Percentiles rank a stretch among this genome's conserved stretches.
Conservation (phyloP, 163 green algal species). For the Chloroidium sp. region DNA sequence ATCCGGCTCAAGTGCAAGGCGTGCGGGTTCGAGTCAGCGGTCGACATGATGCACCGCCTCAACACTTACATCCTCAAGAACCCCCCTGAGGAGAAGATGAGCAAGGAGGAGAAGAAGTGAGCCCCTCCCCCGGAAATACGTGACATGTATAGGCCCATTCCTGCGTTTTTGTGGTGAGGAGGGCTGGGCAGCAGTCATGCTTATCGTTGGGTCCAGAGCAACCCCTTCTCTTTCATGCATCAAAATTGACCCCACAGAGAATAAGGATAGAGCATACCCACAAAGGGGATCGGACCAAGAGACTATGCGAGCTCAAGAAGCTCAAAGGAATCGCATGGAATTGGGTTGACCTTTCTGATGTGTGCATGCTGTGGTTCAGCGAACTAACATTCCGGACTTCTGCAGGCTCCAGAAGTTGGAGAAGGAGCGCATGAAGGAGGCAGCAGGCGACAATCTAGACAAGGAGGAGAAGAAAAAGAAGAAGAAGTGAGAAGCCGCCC, state of each 20-base stretch:
- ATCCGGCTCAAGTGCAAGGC: constrained; percentile 95
- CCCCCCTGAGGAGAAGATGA: constrained; percentile 86
- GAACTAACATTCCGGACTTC: not conserved
- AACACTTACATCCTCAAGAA: constrained; percentile 99
- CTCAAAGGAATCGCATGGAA: not conserved
- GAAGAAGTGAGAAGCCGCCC: constrained; percentile 38
- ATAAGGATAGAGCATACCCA: not conserved
- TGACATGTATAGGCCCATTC: not conserved
- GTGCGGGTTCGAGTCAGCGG: constrained; percentile 69
- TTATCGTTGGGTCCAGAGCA: not conserved
- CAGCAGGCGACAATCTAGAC: constrained; percentile 35
- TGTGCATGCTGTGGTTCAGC: not conserved
- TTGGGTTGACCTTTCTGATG: not conserved
- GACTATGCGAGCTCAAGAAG: not conserved
- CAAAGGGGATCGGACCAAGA: not conserved
- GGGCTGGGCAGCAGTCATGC: not conserved
- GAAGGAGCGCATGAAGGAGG: constrained; percentile 75
- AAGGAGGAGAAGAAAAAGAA: constrained; percentile 58
- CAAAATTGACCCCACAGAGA: too few species aligned
- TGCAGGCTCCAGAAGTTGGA: constrained; percentile 79
- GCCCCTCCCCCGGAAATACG: not conserved
- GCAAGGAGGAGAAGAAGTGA: constrained; percentile 84
- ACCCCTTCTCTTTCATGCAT: not conserved
- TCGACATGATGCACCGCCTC: constrained; percentile 92
- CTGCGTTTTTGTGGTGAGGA: not conserved